Base-by-base conservation (phyloP, 805 yeast species). In the Ogataea populi-albae region DNA sequence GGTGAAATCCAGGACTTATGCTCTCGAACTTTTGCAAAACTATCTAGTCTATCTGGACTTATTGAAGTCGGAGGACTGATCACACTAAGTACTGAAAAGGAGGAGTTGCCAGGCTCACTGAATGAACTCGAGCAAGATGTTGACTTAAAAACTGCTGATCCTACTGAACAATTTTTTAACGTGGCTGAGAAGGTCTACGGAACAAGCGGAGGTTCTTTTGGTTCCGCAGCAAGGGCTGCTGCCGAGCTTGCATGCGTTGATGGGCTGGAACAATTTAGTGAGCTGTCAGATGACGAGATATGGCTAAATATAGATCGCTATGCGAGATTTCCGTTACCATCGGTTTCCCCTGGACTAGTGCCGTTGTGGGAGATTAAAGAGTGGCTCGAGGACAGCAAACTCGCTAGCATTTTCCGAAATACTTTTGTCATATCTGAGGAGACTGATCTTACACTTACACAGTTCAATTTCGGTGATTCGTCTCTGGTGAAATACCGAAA, bases 1-100 rank as follows among this genome's bases (percentile, higher is more conserved):
- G 93, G 89, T 4, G 83, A 82, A 45, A 50, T 84, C 4, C 55
- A 82, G 30, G 88, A 84, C 50, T 58, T 77, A 11, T 61, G 69
- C 37, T 71, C 67, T 33, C 64, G 67, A 31, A 55, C 61, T 17
- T 80, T 64, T 47, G 62, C 68, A 16, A 64, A 68, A 8, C 43
- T 74, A 9, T 52, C 59, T 3, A 41, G 44, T 21, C 57, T 65
- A n/a, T 46, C 38, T 10, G 22, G 23, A 16, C 35, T 52, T 14
- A 49, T 68, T 7, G 34, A 47, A 9, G 44, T 56, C 23, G 69
- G 68, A 14, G 52, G 46, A 12, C 32, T 40, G 4, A 18, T 40
- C 14, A 35, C 30, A 7, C 38, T n/a, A 28, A 20, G 17, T 39
- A 37, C 33, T 5, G 37, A 26, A 17, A n/a, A 40, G 37, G 35